These are phyloP conservation scores for Citrus mangshanensis DNA, from an alignment of 345 rosid species.

Conservation along the genomic window DNA sequence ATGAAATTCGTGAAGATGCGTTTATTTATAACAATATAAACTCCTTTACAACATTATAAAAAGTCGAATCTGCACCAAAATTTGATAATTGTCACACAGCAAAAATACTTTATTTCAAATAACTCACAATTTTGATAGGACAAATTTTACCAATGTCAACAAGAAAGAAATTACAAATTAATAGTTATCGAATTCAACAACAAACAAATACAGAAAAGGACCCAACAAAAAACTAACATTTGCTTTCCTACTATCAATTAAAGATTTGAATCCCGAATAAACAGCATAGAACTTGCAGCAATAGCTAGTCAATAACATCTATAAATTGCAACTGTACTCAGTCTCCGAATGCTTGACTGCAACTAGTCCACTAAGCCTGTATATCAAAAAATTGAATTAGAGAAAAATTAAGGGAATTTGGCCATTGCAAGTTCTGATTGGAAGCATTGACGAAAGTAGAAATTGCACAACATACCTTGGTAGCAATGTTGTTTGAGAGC, in stretches of 20 bases:
- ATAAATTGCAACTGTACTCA: neutral
- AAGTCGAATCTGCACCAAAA: too few relatives aligned
- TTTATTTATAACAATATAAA: too few relatives aligned
- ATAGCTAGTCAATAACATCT: constrained; percentile 25
- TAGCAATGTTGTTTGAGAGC: constrained; percentile 23
- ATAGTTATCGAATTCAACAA: neutral
- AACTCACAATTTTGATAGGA: neutral
- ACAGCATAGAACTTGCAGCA: constrained; percentile 3
- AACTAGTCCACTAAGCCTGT: constrained; percentile 1
- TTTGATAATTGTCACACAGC: neutral
- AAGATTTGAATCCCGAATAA: neutral
- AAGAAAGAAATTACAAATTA: neutral
- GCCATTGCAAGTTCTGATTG: neutral
- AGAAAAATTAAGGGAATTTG: too few relatives aligned
- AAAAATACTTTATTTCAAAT: neutral
- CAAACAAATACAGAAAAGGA: neutral
- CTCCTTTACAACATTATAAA: too few relatives aligned
- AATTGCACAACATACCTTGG: constrained; percentile 1
- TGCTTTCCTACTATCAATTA: neutral
- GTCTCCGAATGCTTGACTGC: neutral
- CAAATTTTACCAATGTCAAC: neutral
- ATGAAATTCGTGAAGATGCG: too few relatives aligned
- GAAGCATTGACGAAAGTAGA: neutral
- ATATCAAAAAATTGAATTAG: neutral
- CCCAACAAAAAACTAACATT: neutral